phyloP scores from a whole-genome alignment of 2,329 filamentous ascomycete species.

The Apiospora pterosperma region DNA sequence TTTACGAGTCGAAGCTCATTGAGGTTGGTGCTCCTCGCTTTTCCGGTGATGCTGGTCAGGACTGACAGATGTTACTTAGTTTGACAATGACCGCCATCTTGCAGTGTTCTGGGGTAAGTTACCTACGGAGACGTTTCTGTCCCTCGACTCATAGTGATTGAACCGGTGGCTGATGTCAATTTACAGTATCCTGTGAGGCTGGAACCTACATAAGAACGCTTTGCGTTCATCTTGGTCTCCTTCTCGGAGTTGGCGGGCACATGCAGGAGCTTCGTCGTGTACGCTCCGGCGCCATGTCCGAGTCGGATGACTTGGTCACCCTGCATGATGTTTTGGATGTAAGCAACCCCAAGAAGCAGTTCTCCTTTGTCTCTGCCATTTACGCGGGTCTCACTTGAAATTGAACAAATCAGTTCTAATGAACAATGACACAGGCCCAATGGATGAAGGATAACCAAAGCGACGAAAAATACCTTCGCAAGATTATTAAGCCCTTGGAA shows the following conservation, averaged over 20 bases:
- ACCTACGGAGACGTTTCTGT: no score
- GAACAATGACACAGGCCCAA: no score
- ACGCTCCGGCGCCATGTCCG: conserved; percentile 90
- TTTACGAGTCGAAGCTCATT: conserved; percentile 93
- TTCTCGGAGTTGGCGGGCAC: conserved; percentile 82
- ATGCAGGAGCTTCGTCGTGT: conserved; percentile 98
- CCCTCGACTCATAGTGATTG: no score
- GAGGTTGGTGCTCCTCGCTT: conserved; percentile 42
- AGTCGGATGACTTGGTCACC: conserved; percentile 84
- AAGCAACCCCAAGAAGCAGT: background rate
- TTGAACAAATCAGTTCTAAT: no score
- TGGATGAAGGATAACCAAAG: conserved; percentile 94
- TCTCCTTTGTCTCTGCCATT: background rate
- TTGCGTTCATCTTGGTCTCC: conserved; percentile 83
- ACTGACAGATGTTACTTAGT: conserved; percentile 36
- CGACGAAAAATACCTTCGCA: conserved; percentile 88
- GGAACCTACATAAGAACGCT: conserved; percentile 98
- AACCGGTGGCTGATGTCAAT: no score
- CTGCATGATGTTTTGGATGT: conserved; percentile 87
- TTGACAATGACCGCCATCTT: conserved; percentile 96
- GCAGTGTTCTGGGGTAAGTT: conserved; percentile 99
- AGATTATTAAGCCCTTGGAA: conserved; percentile 89
- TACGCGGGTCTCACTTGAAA: no score
- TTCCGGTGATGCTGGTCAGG: no score
- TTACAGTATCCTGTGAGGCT: conserved; percentile 97